These are phyloP conservation scores for Peronosclerospora sorghi DNA, from an alignment of 352 stramenopile species.

Conservation along the genomic window DNA sequence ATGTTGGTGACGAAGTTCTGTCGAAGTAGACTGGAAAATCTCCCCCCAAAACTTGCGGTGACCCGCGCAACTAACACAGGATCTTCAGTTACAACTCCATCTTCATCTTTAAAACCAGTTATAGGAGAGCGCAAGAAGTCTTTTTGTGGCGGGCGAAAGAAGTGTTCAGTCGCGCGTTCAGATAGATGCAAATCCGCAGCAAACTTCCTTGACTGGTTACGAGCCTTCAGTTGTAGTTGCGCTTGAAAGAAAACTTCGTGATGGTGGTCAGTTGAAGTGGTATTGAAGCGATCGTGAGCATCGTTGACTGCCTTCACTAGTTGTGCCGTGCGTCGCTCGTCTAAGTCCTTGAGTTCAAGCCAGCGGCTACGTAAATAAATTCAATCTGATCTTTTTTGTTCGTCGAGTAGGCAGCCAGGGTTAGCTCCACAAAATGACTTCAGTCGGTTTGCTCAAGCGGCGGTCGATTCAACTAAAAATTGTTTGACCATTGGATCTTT, in stretches of 20 bases:
- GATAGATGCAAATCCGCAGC: slow-evolving; percentile 5
- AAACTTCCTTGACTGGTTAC: slow-evolving; percentile 8
- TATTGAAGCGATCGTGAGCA: slow-evolving; percentile 3
- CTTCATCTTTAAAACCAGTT: neutral
- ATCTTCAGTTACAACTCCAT: slow-evolving; percentile 1
- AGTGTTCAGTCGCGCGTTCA: slow-evolving; percentile 4
- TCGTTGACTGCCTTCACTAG: slow-evolving; percentile 1
- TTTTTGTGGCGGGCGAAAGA: slow-evolving; percentile 7
- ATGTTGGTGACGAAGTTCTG: neutral
- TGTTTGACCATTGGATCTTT: neutral
- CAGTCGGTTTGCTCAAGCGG: neutral
- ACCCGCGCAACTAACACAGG: neutral
- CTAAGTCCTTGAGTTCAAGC: neutral
- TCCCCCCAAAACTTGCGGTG: neutral
- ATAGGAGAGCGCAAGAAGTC: slow-evolving; percentile 3
- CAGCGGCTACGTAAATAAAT: slow-evolving; percentile 3
- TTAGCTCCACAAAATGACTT: slow-evolving; percentile 6
- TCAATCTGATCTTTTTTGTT: slow-evolving; percentile 8
- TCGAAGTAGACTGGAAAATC: neutral
- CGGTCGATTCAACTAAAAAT: neutral
- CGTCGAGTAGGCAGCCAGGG: slow-evolving; percentile 7
- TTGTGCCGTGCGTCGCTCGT: neutral
- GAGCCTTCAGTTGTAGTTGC: slow-evolving; percentile 1
- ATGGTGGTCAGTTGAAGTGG: neutral
- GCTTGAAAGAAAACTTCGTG: neutral